Evolutionary conservation across 2,329 filamentous ascomycete species (phyloP), one percentile per base, ranked within the genome.

Genomic region (Cladobotryum mycophilum): DNA sequence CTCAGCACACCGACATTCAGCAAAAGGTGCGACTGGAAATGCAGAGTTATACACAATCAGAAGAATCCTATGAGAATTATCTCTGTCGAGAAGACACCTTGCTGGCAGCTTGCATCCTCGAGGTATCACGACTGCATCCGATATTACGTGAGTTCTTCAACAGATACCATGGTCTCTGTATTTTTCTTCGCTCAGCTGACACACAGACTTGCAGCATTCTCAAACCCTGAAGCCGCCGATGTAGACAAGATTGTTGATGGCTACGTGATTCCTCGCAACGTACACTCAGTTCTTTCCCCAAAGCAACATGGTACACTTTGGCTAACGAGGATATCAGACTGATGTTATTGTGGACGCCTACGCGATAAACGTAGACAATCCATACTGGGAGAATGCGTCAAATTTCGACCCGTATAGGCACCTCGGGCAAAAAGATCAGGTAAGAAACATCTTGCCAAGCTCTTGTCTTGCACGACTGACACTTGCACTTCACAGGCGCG

Each of bases 341-440:
- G 44, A 54, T 17, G 42, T 51, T 18, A 54, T 54, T 22, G 48
- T 54, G 2, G 52, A 54, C 30, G 17, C 52, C 3, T 54, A 54
- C 17, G 52, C 52, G 4, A 45, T 54, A 25, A 54, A 54, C 22
- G 45, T 54, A 8, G 41, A 42, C 15, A 48, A 54, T 12, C 45
- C 45, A 3, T 54, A 48, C 41, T 54, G 52, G 52, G 48, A 46
- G 13, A 25, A 48, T 5, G 25, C 37, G 13, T 22, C 37, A 22
- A 35, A 11, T 1, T 49, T 49, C 13, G 34, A 48, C n/a, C 40
- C 40, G 3, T 41, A 8, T 4, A 44, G 48, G 14, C 48, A 49
- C 15, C 41, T 52, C 5, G 46, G 34, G 15, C 35, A 33, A 3
- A 52, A 36, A 18, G 46, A 40, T 14, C 41, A 41, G 33, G 20